Percentiles rank a stretch among this genome's conserved stretches.
These are phyloP conservation scores for Seiridium unicorne DNA, from an alignment of 2,329 filamentous ascomycete species.

Conservation along the genomic window DNA sequence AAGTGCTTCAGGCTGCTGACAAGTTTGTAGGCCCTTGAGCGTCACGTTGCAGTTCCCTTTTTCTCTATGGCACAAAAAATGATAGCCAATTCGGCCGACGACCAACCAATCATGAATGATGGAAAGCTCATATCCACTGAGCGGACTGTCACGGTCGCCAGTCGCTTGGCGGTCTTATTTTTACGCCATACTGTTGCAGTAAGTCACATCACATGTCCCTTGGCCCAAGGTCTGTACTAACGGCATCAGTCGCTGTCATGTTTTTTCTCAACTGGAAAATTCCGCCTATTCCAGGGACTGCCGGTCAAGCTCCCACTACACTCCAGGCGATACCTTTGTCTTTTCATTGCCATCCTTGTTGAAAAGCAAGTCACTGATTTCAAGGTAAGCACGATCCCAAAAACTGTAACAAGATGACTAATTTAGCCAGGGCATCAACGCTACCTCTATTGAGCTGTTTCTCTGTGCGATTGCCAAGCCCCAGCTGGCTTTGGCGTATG, in stretches of 20 bases:
- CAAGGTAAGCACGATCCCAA: slow-evolving; percentile 21
- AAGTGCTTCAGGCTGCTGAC: not conserved
- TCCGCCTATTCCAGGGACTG: slow-evolving; percentile 45
- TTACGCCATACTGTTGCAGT: slow-evolving; percentile 41
- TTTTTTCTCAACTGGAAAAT: slow-evolving; percentile 46
- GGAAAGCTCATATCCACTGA: slow-evolving; percentile 37
- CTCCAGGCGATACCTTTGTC: slow-evolving; percentile 43
- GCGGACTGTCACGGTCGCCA: slow-evolving; percentile 42
- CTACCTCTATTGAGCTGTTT: slow-evolving; percentile 52
- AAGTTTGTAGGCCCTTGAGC: slow-evolving; percentile 41
- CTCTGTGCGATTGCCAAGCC: slow-evolving; percentile 51
- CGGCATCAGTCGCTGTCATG: slow-evolving; percentile 36
- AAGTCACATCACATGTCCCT: slow-evolving; percentile 15
- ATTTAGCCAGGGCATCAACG: slow-evolving; percentile 34
- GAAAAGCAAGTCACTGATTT: slow-evolving; percentile 46
- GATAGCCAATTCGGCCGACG: slow-evolving; percentile 25
- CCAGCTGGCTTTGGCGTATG: slow-evolving; percentile 40
- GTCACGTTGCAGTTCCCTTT: slow-evolving; percentile 43
- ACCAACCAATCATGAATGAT: slow-evolving; percentile 17
- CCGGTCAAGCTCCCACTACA: slow-evolving; percentile 37
- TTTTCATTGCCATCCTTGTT: slow-evolving; percentile 52
- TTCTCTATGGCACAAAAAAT: slow-evolving; percentile 46
- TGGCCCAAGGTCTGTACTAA: slow-evolving; percentile 13
- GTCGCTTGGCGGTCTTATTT: slow-evolving; percentile 43
- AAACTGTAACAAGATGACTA: slow-evolving; percentile 6